Evolutionary conservation across 768 basidiomycete genomes (phyloP).

Genomic region (Boletus rex-veris): DNA sequence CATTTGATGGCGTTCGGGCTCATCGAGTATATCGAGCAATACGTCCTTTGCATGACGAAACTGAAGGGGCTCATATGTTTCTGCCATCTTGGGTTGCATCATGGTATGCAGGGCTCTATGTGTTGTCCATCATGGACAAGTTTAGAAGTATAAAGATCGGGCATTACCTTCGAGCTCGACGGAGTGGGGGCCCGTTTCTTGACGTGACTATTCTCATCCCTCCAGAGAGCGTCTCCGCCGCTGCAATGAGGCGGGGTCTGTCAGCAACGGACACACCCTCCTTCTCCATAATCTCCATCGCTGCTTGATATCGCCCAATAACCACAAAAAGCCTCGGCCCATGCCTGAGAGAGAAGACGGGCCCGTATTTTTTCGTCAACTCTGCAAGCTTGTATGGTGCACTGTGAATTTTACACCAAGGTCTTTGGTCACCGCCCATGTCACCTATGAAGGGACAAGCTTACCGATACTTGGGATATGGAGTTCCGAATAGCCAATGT

Average conservation of each 20-base stretch:
- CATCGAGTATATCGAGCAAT: conserved; percentile 2
- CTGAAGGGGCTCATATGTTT: conserved; percentile 5
- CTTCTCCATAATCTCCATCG: conserved; percentile 14
- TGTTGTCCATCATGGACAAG: not conserved
- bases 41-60: conserved; percentile 3
- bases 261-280: conserved; percentile 6
- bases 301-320: conserved; percentile 6
- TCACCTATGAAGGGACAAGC: not conserved
- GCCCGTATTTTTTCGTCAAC: conserved; percentile 5
- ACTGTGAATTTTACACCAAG: not conserved
- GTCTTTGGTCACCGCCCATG: too few relatives aligned
- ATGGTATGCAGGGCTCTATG: conserved; percentile 1
- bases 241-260: conserved; percentile 1
- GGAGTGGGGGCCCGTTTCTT: not conserved
- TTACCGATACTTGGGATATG: conserved; percentile 8
- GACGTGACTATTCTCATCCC: conserved; percentile 1
- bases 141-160: not conserved
- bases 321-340: conserved; percentile 3
- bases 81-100: conserved; percentile 1
- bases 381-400: conserved; percentile 4
- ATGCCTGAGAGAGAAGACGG: conserved; percentile 2
- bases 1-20: conserved; percentile 5
- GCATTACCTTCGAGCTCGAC: not conserved
- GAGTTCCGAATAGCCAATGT: conserved; percentile 9
- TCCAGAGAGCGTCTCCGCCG: conserved; percentile 5